Conservation (phyloP, 345 rosid species). For the Turritis glabra region DNA sequence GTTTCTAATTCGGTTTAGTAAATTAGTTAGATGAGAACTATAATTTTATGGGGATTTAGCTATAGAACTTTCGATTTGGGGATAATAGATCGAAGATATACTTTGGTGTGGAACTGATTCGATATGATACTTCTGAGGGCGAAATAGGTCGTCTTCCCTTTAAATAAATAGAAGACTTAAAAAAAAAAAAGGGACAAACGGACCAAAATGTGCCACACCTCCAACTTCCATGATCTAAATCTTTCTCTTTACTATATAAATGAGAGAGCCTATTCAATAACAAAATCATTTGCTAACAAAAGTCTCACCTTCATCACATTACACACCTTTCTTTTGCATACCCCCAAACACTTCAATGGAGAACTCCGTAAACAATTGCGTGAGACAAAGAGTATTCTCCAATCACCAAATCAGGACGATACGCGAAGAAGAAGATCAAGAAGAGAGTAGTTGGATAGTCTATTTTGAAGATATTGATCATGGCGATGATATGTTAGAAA, state of each 20-base stretch:
- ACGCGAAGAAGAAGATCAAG: slow-evolving; percentile 30
- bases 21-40: too few species aligned
- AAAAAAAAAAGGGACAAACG: slow-evolving; percentile 18
- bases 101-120: too few species aligned
- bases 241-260: slow-evolving; percentile 8
- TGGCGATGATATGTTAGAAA: slow-evolving; percentile 22
- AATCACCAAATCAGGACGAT: slow-evolving; percentile 26
- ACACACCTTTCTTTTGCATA: slow-evolving; percentile 5
- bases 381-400: slow-evolving; percentile 29
- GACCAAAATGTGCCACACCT: slow-evolving; percentile 43
- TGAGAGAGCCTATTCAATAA: background rate
- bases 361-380: slow-evolving; percentile 25
- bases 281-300: slow-evolving; percentile 25
- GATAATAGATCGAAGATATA: too few species aligned
- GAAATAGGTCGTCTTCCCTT: too few species aligned
- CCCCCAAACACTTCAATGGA: slow-evolving; percentile 42
- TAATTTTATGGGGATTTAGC: too few species aligned
- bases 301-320: background rate
- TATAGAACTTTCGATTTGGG: too few species aligned
- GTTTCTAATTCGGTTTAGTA: too few species aligned
- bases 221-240: slow-evolving; percentile 35
- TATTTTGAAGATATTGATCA: slow-evolving; percentile 38
- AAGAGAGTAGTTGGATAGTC: slow-evolving; percentile 36
- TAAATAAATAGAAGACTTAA: background rate
- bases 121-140: too few species aligned